A percentile compares a stretch with the other conserved stretches of the same genome.
Evolutionary conservation across 2,329 filamentous ascomycete species (phyloP).

Genomic region (Diaporthe caulivora): DNA sequence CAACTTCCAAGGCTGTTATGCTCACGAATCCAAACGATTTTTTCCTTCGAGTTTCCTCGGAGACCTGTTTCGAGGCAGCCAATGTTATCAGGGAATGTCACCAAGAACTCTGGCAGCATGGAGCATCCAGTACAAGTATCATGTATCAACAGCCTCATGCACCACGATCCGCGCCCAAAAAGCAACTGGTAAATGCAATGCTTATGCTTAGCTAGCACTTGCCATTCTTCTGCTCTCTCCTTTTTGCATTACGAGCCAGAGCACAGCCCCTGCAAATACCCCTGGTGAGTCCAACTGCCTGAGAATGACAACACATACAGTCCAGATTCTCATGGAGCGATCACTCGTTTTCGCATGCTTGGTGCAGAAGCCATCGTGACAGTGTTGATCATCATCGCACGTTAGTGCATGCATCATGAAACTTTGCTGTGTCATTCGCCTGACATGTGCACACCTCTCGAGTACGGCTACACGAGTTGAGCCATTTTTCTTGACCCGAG

Average conservation of each 20-base stretch:
- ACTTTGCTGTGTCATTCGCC: neutral
- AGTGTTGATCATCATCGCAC: neutral
- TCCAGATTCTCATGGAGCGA: neutral
- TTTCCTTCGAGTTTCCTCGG: too few relatives aligned
- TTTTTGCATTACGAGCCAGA: too few relatives aligned
- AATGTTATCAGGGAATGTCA: too few relatives aligned
- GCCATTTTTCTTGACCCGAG: neutral
- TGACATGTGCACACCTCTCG: neutral
- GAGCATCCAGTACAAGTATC: too few relatives aligned
- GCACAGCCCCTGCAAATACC: neutral
- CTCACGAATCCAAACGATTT: too few relatives aligned
- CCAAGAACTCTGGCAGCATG: too few relatives aligned
- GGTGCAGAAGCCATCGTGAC: neutral
- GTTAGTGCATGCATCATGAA: conserved; percentile 5
- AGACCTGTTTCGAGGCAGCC: too few relatives aligned
- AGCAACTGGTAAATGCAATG: neutral
- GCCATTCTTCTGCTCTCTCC: neutral
- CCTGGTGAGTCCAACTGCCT: neutral
- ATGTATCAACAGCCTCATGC: too few relatives aligned
- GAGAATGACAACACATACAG: neutral
- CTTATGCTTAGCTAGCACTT: neutral
- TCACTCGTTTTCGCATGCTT: neutral
- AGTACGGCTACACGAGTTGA: neutral
- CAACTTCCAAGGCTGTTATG: too few relatives aligned
- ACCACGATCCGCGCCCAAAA: too few relatives aligned